Evolutionary conservation across 2,329 filamentous ascomycete species (phyloP).

Genomic region (Pleoardoris graminearum): DNA sequence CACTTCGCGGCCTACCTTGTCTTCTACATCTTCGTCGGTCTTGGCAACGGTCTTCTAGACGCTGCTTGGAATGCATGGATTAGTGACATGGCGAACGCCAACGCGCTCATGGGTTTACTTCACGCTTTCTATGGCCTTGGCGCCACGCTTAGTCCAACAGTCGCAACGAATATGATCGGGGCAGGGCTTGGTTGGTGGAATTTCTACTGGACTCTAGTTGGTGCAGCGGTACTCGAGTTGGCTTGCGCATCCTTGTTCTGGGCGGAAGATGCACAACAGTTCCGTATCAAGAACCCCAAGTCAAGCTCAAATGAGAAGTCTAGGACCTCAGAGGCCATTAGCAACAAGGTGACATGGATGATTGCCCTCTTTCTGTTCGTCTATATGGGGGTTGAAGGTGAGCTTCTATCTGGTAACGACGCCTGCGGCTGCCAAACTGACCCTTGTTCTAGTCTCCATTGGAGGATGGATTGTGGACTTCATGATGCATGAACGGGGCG

Average conservation of each 20-base stretch:
- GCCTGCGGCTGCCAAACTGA: not conserved
- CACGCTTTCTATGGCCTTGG: not conserved
- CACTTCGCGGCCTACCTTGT: constrained; percentile 1
- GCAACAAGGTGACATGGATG: not conserved
- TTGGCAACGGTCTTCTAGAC: not conserved
- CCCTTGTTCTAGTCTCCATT: not conserved
- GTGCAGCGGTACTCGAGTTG: not conserved
- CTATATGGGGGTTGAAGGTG: not conserved
- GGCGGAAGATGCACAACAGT: not conserved
- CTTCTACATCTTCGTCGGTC: not conserved
- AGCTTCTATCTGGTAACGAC: not conserved
- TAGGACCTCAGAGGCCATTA: not conserved
- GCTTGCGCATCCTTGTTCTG: not conserved
- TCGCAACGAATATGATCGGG: not conserved
- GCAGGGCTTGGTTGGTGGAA: not conserved
- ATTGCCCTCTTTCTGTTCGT: not conserved
- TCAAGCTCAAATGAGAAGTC: not conserved
- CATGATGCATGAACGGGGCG: not conserved
- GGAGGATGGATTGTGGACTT: not conserved
- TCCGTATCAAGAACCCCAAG: not conserved
- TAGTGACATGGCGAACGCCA: not conserved
- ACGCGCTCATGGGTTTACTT: not conserved
- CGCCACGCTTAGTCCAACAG: not conserved
- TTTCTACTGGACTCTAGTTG: not conserved
- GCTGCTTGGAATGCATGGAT: not conserved